phyloP scores from a whole-genome alignment of 441 rosid genomes.

The Melastoma candidum region DNA sequence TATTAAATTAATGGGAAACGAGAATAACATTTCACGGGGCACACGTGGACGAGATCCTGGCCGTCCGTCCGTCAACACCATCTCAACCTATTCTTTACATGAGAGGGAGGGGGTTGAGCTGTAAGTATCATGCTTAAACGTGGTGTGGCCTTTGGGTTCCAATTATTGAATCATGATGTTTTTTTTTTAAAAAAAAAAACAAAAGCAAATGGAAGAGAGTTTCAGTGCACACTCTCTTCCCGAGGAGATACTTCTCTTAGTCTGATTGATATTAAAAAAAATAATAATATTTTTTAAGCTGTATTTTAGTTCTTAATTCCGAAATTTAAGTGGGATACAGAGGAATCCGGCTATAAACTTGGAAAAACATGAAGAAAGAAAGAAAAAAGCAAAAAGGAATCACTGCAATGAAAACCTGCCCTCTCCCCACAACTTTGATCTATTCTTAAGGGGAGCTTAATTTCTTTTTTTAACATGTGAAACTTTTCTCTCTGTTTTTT shows the following conservation, averaged over 20 bases:
- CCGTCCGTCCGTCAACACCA: too few species aligned
- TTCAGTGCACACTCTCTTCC: conserved; percentile 18
- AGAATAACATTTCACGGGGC: too few species aligned
- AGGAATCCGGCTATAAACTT: conserved; percentile 44
- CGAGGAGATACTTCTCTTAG: conserved; percentile 4
- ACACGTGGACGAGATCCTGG: too few species aligned
- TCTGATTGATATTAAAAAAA: too few species aligned
- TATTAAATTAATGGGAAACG: too few species aligned
- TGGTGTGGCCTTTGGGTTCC: conserved; percentile 16
- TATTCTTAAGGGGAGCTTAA: neutral
- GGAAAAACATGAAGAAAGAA: conserved; percentile 20
- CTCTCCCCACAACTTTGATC: neutral
- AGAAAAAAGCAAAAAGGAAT: too few species aligned
- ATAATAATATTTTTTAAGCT: too few species aligned
- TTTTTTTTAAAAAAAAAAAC: too few species aligned
- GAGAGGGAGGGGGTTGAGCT: conserved; percentile 26
- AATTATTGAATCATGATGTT: neutral
- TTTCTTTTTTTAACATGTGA: neutral
- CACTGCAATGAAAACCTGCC: too few species aligned
- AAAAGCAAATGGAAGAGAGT: too few species aligned
- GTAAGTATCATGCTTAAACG: conserved; percentile 56
- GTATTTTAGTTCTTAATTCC: too few species aligned
- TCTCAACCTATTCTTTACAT: neutral
- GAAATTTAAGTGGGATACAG: conserved; percentile 4
- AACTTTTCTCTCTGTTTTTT: too few species aligned